These are phyloP conservation scores for Brassica carinata DNA, from an alignment of 345 rosid genomes.

Conservation along the genomic window DNA sequence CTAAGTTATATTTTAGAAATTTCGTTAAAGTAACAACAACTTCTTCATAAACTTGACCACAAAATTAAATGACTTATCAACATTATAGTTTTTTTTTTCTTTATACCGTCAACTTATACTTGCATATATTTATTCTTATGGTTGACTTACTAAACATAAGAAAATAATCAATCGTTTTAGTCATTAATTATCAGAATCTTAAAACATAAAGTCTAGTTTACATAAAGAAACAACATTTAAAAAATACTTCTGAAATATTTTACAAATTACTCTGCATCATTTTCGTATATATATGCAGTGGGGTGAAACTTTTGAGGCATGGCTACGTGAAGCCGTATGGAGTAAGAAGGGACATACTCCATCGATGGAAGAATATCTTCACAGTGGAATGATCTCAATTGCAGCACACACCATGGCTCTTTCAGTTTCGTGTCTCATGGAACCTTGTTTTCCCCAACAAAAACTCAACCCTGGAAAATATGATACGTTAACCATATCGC, in stretches of 20 bases:
- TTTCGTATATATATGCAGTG: conserved; percentile 45
- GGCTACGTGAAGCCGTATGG: conserved; percentile 66
- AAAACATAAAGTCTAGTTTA: neutral
- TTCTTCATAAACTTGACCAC: neutral
- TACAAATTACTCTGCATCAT: neutral
- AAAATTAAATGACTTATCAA: neutral
- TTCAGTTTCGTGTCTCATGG: conserved; percentile 31
- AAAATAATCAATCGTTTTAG: neutral
- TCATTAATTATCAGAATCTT: neutral
- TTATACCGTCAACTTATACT: neutral
- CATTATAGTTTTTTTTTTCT: neutral
- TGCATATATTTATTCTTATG: neutral
- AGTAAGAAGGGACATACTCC: conserved; percentile 46
- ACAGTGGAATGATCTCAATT: conserved; percentile 51
- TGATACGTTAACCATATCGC: conserved; percentile 47
- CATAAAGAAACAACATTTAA: neutral
- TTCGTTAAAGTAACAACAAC: neutral
- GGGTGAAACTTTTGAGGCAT: conserved; percentile 64
- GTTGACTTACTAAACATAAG: neutral
- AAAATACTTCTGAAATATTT: neutral
- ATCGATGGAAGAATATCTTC: conserved; percentile 50
- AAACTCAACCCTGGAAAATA: conserved; percentile 39
- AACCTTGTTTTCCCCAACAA: conserved; percentile 31
- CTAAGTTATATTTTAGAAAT: neutral
- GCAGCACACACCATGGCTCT: conserved; percentile 56